Evolutionary conservation across 164 flowering plant genomes (phyloP).

Genomic region (Nymphaea colorata): DNA sequence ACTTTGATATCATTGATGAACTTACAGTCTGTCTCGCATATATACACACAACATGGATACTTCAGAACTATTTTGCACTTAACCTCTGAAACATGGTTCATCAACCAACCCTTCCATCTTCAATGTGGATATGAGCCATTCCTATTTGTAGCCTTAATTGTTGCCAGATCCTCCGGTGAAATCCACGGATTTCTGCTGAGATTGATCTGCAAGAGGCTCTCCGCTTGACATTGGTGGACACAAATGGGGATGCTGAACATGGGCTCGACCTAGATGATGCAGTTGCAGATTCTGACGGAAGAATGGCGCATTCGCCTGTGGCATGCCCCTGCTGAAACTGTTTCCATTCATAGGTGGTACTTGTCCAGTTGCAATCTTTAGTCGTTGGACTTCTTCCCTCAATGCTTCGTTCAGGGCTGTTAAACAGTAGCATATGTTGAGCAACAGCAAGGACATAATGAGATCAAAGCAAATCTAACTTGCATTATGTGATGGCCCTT

Average conservation of each 20-base stretch:
- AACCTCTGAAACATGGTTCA: not conserved
- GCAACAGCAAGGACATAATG: not conserved
- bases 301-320: conserved; percentile 24
- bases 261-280: not conserved
- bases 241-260: not conserved
- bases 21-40: not conserved
- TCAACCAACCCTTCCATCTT: too few species aligned
- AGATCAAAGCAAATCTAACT: not conserved
- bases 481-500: not conserved
- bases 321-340: conserved; percentile 31
- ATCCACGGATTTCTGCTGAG: not conserved
- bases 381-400: conserved; percentile 71
- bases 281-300: conserved; percentile 1
- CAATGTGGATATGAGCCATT: too few species aligned
- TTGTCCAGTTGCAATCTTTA: conserved; percentile 66
- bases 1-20: not conserved
- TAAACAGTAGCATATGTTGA: not conserved
- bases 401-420: conserved; percentile 74
- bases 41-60: not conserved
- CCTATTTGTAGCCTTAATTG: not conserved
- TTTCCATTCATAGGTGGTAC: conserved; percentile 32
- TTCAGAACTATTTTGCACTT: not conserved
- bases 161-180: not conserved
- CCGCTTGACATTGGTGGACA: not conserved
- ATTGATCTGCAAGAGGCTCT: not conserved